Percentiles rank a stretch among this genome's conserved stretches.
Conservation (phyloP, 2,329 filamentous ascomycete genomes). For the Verticillium longisporum region DNA sequence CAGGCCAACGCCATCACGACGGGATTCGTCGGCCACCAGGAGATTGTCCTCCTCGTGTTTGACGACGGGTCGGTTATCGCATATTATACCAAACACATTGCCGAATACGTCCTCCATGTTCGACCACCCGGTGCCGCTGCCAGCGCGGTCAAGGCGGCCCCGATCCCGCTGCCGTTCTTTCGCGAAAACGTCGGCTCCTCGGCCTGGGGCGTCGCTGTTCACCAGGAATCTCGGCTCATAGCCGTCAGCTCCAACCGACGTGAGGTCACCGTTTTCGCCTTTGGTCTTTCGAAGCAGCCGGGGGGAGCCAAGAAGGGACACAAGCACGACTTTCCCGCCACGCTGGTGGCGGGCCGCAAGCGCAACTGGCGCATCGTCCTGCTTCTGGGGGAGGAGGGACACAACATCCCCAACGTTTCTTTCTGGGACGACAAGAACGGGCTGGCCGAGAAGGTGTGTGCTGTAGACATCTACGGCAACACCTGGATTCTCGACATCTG, state of each 20-base stretch:
- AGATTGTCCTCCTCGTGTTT: constrained; percentile 60
- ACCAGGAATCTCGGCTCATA: constrained; percentile 73
- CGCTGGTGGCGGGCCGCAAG: constrained; percentile 30
- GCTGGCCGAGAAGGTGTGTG: constrained; percentile 41
- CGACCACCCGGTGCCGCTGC: not conserved
- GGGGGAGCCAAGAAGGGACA: constrained; percentile 11
- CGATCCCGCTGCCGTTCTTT: constrained; percentile 48
- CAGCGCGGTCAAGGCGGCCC: not conserved
- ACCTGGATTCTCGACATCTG: constrained; percentile 48
- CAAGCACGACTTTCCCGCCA: constrained; percentile 18
- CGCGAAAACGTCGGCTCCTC: constrained; percentile 68
- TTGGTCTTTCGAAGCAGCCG: constrained; percentile 24
- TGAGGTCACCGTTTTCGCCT: constrained; percentile 47
- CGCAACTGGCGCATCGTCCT: constrained; percentile 45
- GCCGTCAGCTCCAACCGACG: constrained; percentile 74
- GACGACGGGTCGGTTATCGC: constrained; percentile 72
- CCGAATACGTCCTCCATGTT: constrained; percentile 30
- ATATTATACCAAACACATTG: constrained; percentile 55
- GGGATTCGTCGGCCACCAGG: constrained; percentile 61
- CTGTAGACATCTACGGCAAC: constrained; percentile 41
- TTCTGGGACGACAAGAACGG: constrained; percentile 41
- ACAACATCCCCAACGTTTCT: constrained; percentile 47
- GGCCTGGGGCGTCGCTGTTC: constrained; percentile 85
- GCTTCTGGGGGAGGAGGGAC: constrained; percentile 26
- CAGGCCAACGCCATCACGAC: constrained; percentile 63